Base-by-base conservation (phyloP, 2,329 filamentous ascomycete species). In the Fusarium multiceps region DNA sequence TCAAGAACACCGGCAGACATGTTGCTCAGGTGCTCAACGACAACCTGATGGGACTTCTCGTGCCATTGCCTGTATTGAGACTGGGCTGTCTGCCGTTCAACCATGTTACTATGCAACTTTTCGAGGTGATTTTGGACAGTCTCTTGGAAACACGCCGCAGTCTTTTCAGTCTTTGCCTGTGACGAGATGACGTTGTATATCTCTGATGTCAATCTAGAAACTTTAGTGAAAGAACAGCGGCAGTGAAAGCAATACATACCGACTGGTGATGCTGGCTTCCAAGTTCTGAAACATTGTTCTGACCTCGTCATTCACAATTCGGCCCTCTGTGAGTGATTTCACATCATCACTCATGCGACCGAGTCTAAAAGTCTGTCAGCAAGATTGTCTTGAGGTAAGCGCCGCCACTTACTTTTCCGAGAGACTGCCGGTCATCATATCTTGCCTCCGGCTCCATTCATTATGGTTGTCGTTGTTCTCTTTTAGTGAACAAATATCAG, bases 401-500 rank as follows among this genome's bases (percentile, higher is more conserved):
- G 12, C 7, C n/a, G 7, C n/a, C 8, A 34, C 63, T 21, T 59
- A 75, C 76, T 68, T 77, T 13, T 61, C 45, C 11, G 51, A 69
- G 20, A 78, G 45, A 14, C 40, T 46, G 13, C 37, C 25, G 20
- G 66, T 51, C 20, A 57, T 42, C 2, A 50, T 48, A 21, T 43
- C 54, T 25, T 58, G 61, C 12, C 47, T 37, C 30, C 60, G 41
- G 13, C 47, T 46, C 42, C 67, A 53, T 6, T 45, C 25, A 4
- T 46, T 49, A 9, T 53, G 48, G 16, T 62, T 53, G 23, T 63
- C 23, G 25, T 23, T 66, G 27, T 40, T 48, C 6, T 67, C 54
- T n/a, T 66, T 43, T 16, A 78, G 53, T 11, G 61, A 34, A n/a
- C 68, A 61, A 12, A 78, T 20, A 20, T 74, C 68, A n/a, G 55